phyloP scores from a whole-genome alignment of 179 eudicot genomes.

The Beta macrorhiza region DNA sequence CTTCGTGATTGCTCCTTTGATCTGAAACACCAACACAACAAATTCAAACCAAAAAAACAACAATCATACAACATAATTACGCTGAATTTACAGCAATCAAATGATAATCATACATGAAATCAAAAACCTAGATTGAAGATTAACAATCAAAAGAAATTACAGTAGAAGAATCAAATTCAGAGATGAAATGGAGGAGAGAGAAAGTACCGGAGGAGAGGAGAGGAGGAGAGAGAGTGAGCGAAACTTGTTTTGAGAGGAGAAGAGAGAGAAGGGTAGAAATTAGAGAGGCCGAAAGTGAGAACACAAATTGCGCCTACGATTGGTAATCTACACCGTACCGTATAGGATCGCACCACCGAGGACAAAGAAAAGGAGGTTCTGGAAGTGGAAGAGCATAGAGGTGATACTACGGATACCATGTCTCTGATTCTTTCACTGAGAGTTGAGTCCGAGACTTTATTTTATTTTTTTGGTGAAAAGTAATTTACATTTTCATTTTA shows the following conservation, averaged over 20 bases:
- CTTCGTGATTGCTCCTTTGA: slow-evolving; percentile 41
- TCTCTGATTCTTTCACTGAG: too few species aligned
- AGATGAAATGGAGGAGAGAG: neutral
- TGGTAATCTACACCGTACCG: slow-evolving; percentile 59
- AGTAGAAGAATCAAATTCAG: neutral
- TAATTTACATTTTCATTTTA: too few species aligned
- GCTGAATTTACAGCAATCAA: neutral
- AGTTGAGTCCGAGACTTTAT: too few species aligned
- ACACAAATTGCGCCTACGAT: slow-evolving; percentile 77
- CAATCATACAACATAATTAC: neutral
- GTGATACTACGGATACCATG: slow-evolving; percentile 3
- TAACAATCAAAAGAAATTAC: too few species aligned
- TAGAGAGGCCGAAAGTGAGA: slow-evolving; percentile 61
- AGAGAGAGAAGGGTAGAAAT: slow-evolving; percentile 42
- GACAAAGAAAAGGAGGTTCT: slow-evolving; percentile 13
- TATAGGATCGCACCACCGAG: slow-evolving; percentile 44
- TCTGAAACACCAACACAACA: slow-evolving; percentile 29
- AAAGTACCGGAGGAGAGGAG: slow-evolving; percentile 37
- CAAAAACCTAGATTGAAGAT: too few species aligned
- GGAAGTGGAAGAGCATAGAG: slow-evolving; percentile 2
- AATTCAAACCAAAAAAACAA: neutral
- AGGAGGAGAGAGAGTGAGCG: slow-evolving; percentile 38
- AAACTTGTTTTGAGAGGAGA: slow-evolving; percentile 34
- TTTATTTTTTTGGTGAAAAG: too few species aligned
- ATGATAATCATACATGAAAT: too few species aligned